phyloP scores from a whole-genome alignment of 73 alveolate species.

The Paramecium octaurelia region DNA sequence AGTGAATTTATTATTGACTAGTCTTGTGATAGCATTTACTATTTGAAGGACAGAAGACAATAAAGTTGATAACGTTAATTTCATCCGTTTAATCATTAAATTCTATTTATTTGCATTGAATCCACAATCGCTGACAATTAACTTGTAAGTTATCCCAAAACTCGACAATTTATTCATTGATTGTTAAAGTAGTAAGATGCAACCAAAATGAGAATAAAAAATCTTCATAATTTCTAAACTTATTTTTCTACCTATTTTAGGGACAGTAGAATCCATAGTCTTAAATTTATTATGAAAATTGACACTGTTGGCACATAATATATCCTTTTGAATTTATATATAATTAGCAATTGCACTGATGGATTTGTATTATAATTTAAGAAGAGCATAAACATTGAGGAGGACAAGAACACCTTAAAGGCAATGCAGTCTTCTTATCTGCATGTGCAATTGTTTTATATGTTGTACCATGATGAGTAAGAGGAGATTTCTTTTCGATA shows the following conservation, averaged over 20 bases:
- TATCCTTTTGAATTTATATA: neutral
- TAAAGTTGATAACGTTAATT: neutral
- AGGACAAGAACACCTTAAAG: neutral
- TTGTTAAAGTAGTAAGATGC: neutral
- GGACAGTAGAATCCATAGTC: neutral
- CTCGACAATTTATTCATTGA: neutral
- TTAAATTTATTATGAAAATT: neutral
- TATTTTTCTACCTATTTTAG: neutral
- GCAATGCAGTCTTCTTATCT: neutral
- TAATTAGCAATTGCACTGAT: neutral
- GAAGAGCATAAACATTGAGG: neutral
- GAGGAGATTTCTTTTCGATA: neutral
- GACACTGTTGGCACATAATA: neutral
- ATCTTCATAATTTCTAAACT: neutral
- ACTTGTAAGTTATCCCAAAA: neutral
- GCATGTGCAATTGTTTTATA: neutral
- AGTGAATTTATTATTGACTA: neutral
- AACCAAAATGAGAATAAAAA: neutral
- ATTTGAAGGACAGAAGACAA: neutral
- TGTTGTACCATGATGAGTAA: neutral
- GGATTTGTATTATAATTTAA: neutral
- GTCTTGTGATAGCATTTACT: constrained; percentile 1
- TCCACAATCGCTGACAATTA: neutral
- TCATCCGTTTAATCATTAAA: neutral
- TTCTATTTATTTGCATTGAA: neutral